Percentiles rank a stretch among this genome's conserved stretches.
phyloP scores from a whole-genome alignment of 148 eudicot genomes.

The Polygonum maritimum region DNA sequence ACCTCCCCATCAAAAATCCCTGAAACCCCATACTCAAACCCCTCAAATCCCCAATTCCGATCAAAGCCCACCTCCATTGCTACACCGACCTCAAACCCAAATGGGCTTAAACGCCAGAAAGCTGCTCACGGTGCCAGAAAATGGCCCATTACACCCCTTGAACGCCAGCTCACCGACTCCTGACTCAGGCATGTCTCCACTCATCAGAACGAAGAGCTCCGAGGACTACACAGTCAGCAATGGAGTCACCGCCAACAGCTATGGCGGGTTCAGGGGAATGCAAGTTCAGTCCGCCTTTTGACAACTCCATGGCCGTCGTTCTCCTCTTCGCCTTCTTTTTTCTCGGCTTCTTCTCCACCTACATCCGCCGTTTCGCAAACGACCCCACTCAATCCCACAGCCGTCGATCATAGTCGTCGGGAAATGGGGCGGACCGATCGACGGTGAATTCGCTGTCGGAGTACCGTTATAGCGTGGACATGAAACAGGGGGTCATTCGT shows the following conservation, averaged over 20 bases:
- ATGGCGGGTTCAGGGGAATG: constrained; percentile 5
- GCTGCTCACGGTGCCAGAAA: neutral
- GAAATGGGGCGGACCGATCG: constrained; percentile 27
- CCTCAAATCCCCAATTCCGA: neutral
- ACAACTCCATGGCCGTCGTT: constrained; percentile 42
- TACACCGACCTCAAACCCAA: neutral
- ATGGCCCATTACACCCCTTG: neutral
- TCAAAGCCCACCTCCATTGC: neutral
- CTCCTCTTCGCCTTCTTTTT: constrained; percentile 59
- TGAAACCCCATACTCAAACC: neutral
- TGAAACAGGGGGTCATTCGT: constrained; percentile 20
- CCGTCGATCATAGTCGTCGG: neutral
- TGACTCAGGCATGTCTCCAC: neutral
- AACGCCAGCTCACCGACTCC: neutral
- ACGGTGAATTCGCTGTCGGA: constrained; percentile 36
- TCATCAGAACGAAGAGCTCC: neutral
- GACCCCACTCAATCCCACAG: constrained; percentile 16
- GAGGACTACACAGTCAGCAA: neutral
- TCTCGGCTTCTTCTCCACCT: constrained; percentile 62
- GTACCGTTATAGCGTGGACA: constrained; percentile 20
- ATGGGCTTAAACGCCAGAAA: neutral
- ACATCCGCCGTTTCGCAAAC: constrained; percentile 46
- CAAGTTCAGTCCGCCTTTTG: constrained; percentile 28
- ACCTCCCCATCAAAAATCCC: neutral
- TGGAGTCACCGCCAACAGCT: neutral